Evolutionary conservation across 257 asterid genomes (phyloP).

Genomic region (Solanum bukasovii): DNA sequence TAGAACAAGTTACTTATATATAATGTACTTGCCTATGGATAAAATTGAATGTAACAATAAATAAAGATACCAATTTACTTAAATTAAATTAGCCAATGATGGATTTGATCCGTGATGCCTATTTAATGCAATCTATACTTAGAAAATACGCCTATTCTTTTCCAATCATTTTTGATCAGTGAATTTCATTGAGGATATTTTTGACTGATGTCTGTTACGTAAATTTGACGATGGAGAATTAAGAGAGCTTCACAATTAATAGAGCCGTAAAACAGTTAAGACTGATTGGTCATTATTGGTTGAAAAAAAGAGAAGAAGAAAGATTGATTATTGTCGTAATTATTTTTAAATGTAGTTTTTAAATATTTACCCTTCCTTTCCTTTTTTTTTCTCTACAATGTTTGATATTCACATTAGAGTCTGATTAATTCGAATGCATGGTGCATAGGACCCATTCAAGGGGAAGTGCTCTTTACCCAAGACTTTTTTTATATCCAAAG

Average conservation of each 20-base stretch:
- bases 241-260: neutral
- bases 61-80: neutral
- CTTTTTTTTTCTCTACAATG: too few relatives aligned
- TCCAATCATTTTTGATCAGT: neutral
- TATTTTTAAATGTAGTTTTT: too few relatives aligned
- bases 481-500: too few relatives aligned
- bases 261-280: neutral
- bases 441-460: rapidly evolving
- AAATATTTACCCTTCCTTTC: too few relatives aligned
- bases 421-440: too few relatives aligned
- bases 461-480: rapidly evolving
- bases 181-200: neutral
- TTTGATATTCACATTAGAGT: too few relatives aligned
- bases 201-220: neutral
- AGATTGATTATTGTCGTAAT: neutral
- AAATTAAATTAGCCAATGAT: neutral
- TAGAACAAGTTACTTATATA: neutral
- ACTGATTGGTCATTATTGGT: neutral
- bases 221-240: too few relatives aligned
- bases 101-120: neutral
- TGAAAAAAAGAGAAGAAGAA: neutral
- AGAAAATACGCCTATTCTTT: neutral
- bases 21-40: neutral
- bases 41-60: neutral
- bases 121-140: neutral